Evolutionary conservation across 202 grass and related monocot genomes (phyloP), one percentile per base, ranked within the genome.

Genomic region (Hordeum pubiflorum): DNA sequence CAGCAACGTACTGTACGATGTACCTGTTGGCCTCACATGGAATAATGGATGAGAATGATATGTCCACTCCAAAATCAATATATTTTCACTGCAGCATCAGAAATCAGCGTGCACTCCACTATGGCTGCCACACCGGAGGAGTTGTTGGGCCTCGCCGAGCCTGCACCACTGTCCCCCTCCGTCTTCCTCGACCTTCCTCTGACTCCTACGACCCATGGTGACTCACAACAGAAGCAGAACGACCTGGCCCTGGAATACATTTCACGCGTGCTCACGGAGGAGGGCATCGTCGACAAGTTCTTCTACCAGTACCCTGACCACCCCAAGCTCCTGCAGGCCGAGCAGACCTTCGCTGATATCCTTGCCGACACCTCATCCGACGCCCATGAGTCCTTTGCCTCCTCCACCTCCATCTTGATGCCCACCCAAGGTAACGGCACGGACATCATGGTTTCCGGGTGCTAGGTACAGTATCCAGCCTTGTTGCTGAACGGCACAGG

Each of bases 341-440:
- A 84, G 33, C 40, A 81, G 68, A 78, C 85, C 62, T 63, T 78
- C 9, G 76, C 72, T 1, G 76, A 91, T 57, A 86, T 92, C 61
- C 64, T 96, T 36, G 14, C 64, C 21, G 24, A 46, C 36, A 32
- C 33, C 17, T 18, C 21, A 48, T 32, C 37, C 18, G 26, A 33
- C 13, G 26, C 59, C 24, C 3, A 31, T 4, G 43, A 52, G 29
- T 11, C 69, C 69, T 52, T 9, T 26, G 69, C 41, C 26, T 14
- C 61, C 48, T 7, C 12, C 36, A 58, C 57, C 57, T 37, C 69
- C 3, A 3, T 29, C 12, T 9, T 52, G 57, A 39, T 54, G 38
- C 15, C 23, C 6, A 11, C 58, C 23, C 29, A 63, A 44, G 58
- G 38, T 10, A 77, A 54, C 24, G 18, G 10, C 23, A 72, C 0